phyloP scores from a whole-genome alignment of 225 moss, liverwort and hornwort species.

The Ulota crispa region DNA sequence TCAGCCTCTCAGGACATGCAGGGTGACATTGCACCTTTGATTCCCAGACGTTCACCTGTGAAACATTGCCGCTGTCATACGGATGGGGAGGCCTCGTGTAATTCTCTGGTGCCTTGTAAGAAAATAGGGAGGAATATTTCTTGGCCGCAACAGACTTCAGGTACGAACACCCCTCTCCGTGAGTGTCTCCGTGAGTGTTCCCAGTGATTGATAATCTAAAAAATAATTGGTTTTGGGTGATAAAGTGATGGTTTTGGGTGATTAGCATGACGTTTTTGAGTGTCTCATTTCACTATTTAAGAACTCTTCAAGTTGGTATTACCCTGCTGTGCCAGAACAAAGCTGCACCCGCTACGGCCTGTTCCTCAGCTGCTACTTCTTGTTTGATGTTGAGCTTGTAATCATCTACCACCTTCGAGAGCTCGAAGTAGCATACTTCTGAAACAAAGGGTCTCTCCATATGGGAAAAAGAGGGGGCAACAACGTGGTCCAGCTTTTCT shows the following conservation, averaged over 20 bases:
- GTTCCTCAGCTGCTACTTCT: background rate
- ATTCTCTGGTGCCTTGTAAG: background rate
- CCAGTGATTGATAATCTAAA: too few species aligned
- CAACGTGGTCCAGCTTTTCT: background rate
- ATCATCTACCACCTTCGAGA: background rate
- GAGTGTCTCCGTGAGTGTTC: too few species aligned
- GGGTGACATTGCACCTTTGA: background rate
- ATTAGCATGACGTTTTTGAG: too few species aligned
- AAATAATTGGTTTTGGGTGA: too few species aligned
- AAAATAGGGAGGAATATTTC: accelerated
- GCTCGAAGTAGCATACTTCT: accelerated
- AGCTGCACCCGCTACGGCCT: too few species aligned
- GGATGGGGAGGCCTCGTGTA: background rate
- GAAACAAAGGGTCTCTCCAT: background rate
- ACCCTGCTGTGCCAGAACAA: background rate
- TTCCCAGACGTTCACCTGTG: conserved; percentile 9
- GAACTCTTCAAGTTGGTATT: too few species aligned
- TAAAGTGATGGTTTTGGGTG: too few species aligned
- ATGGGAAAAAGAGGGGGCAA: background rate
- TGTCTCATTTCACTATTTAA: too few species aligned
- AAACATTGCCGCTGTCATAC: background rate
- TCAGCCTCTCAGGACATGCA: background rate
- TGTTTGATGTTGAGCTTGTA: background rate
- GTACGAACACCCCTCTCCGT: too few species aligned
- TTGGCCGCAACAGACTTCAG: background rate